A percentile compares a stretch with the other conserved stretches of the same genome.
phyloP scores from a whole-genome alignment of 1,139 yeast genomes.

The Arxiozyma telluris region DNA sequence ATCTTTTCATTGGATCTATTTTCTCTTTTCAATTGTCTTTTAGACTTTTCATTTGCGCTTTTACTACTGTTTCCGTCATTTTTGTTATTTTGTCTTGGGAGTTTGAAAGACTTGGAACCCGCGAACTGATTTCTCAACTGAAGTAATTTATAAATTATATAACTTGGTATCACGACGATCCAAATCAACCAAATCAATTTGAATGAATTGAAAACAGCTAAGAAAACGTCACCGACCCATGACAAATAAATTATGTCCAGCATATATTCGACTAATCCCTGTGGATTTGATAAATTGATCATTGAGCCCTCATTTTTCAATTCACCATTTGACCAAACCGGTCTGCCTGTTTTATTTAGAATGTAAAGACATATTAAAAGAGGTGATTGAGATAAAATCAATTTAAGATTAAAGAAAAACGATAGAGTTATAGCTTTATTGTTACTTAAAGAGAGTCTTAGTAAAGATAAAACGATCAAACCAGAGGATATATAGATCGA shows the following conservation, averaged over 20 bases:
- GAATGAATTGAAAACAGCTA: constrained; percentile 19
- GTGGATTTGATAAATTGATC: constrained; percentile 16
- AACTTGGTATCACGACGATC: constrained; percentile 17
- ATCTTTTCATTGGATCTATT: constrained; percentile 25
- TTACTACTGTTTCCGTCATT: constrained; percentile 7
- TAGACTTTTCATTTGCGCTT: constrained; percentile 19
- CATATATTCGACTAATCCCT: constrained; percentile 26
- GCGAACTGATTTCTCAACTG: not conserved
- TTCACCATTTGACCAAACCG: constrained; percentile 13
- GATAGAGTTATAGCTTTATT: not conserved
- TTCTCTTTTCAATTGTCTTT: constrained; percentile 29
- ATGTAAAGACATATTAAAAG: constrained; percentile 19
- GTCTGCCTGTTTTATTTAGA: constrained; percentile 26
- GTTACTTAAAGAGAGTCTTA: constrained; percentile 10
- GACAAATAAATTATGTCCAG: constrained; percentile 28
- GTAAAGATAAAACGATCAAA: constrained; percentile 13
- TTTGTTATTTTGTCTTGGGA: constrained; percentile 4
- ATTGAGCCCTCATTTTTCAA: constrained; percentile 14
- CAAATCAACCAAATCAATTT: constrained; percentile 17
- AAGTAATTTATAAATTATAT: constrained; percentile 22
- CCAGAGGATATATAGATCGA: constrained; percentile 6
- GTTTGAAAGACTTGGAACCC: constrained; percentile 5
- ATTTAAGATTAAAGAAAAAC: constrained; percentile 7
- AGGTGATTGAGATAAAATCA: constrained; percentile 20
- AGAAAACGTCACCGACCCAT: constrained; percentile 20